Conservation (phyloP, 225 moss, liverwort and hornwort species). For the Straminergon stramineum region DNA sequence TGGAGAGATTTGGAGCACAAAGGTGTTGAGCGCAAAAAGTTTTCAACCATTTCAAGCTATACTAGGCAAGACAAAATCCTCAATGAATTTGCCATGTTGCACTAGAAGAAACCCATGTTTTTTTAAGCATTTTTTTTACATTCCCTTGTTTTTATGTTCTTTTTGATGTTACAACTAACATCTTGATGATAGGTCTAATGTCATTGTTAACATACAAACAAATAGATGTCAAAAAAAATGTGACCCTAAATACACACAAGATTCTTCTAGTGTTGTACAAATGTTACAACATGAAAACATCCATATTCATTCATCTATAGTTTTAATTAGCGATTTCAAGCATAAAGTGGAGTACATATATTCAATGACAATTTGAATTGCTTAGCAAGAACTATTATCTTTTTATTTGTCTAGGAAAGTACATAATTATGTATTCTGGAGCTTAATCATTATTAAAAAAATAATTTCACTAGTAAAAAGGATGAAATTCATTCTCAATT, state of each 20-base stretch:
- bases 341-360: fast-evolving
- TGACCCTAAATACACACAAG: no score
- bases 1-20: slow-evolving; percentile 10
- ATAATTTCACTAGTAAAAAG: no score
- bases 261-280: neutral
- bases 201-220: no score
- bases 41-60: slow-evolving; percentile 22
- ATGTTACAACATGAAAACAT: fast-evolving
- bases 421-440: neutral
- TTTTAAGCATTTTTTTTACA: no score
- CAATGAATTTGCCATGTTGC: neutral
- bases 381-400: neutral
- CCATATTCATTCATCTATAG: neutral
- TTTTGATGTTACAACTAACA: no score
- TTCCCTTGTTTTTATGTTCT: no score
- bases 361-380: neutral
- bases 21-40: neutral
- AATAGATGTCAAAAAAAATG: no score
- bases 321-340: neutral
- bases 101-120: no score
- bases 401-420: fast-evolving
- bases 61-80: neutral
- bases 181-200: no score
- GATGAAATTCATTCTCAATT: neutral
- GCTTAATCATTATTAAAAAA: neutral